These are phyloP conservation scores for Batkoa obscura DNA, from an alignment of 371 early-diverging fungal genomes.

Conservation along the genomic window DNA sequence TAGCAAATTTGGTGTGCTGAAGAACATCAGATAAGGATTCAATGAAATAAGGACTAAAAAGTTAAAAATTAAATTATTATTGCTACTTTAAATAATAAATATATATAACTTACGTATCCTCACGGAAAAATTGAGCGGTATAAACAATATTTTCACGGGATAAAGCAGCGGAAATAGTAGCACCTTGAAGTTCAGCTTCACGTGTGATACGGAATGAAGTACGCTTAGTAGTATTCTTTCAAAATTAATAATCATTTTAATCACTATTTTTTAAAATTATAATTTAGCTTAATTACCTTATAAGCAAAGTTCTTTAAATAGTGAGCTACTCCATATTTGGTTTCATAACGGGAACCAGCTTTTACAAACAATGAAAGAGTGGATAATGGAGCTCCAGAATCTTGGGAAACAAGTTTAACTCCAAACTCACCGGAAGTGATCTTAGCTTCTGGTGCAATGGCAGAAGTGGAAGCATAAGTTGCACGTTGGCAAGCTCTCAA, in stretches of 20 bases:
- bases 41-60: slow-evolving; percentile 62
- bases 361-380: slow-evolving; percentile 72
- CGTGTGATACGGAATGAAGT: slow-evolving; percentile 74
- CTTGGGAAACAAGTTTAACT: slow-evolving; percentile 9
- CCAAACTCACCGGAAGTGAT: neutral
- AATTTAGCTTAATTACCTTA: slow-evolving; percentile 36
- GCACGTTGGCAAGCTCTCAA: too few relatives aligned
- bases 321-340: slow-evolving; percentile 67
- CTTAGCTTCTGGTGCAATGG: too few relatives aligned
- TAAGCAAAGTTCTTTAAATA: slow-evolving; percentile 79
- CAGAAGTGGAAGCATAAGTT: too few relatives aligned
- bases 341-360: slow-evolving; percentile 77
- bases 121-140: slow-evolving; percentile 74
- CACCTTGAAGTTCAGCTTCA: slow-evolving; percentile 86
- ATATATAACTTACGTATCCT: slow-evolving; percentile 55
- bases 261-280: too few relatives aligned
- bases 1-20: slow-evolving; percentile 54
- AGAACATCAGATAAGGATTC: slow-evolving; percentile 62
- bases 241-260: too few relatives aligned
- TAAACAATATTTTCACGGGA: slow-evolving; percentile 69
- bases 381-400: slow-evolving; percentile 47
- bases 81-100: too few relatives aligned
- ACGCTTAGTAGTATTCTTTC: slow-evolving; percentile 56
- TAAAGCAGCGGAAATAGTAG: slow-evolving; percentile 54
- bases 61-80: neutral